A percentile compares a stretch with the other conserved stretches of the same genome.
Evolutionary conservation across 129 eudicot genomes (phyloP).

Genomic region (Lactuca saligna): DNA sequence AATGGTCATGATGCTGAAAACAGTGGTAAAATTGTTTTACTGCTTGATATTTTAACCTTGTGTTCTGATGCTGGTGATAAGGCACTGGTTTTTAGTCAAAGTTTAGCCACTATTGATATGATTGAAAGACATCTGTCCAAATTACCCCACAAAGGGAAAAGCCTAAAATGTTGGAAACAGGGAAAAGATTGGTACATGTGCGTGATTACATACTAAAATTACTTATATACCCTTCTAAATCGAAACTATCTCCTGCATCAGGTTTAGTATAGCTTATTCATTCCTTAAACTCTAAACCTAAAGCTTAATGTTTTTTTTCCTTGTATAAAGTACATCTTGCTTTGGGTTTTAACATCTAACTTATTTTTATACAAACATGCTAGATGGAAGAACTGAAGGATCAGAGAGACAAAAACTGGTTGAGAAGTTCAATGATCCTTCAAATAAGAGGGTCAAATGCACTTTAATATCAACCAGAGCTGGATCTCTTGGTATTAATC

Average conservation of each 20-base stretch:
- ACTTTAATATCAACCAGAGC: no score
- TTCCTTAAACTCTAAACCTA: no score
- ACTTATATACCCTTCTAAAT: not conserved
- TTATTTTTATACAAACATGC: no score
- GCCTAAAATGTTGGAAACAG: slow-evolving; percentile 70
- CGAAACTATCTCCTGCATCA: no score
- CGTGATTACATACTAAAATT: slow-evolving; percentile 1
- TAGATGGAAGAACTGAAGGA: no score
- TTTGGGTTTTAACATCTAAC: not conserved
- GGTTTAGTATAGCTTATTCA: no score
- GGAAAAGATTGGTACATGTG: slow-evolving; percentile 99
- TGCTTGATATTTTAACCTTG: slow-evolving; percentile 75
- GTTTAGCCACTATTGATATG: slow-evolving; percentile 79
- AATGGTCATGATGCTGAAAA: slow-evolving; percentile 63
- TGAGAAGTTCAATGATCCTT: no score
- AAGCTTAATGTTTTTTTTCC: not conserved
- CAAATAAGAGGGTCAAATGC: no score
- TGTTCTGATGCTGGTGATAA: slow-evolving; percentile 68
- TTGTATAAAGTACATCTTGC: not conserved
- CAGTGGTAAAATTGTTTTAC: slow-evolving; percentile 97
- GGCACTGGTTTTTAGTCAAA: slow-evolving; percentile 93
- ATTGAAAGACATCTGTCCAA: slow-evolving; percentile 77
- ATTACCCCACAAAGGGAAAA: slow-evolving; percentile 59
- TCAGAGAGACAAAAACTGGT: no score
- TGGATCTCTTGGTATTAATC: no score